phyloP scores from a whole-genome alignment of 2,329 filamentous ascomycete genomes.

The Parastagonospora nodorum region DNA sequence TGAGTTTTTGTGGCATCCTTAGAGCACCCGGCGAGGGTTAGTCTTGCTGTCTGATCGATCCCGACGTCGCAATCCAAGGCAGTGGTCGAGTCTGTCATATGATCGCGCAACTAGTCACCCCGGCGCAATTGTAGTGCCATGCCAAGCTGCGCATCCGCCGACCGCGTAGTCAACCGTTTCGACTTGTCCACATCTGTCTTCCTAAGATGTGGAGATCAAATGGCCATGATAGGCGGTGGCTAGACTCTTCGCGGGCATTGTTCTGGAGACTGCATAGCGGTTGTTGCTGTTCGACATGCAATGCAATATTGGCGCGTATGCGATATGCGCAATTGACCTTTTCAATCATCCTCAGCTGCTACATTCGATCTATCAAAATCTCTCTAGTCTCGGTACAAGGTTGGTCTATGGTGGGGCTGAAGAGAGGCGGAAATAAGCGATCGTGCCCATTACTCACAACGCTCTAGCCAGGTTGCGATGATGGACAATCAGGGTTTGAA shows the following conservation, averaged over 20 bases:
- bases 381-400: not conserved
- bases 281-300: not conserved
- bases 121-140: constrained; percentile 25
- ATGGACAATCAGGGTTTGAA: not conserved
- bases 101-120: constrained; percentile 30
- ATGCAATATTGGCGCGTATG: not conserved
- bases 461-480: not conserved
- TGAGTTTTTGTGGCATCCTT: not conserved
- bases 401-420: not conserved
- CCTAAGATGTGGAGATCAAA: constrained; percentile 6
- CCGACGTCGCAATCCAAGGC: constrained; percentile 27
- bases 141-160: constrained; percentile 25
- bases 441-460: not conserved
- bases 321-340: not conserved
- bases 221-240: constrained; percentile 1
- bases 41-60: constrained; percentile 18
- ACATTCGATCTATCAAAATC: not conserved
- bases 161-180: constrained; percentile 24
- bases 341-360: not conserved
- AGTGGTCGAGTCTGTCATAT: constrained; percentile 40
- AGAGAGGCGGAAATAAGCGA: constrained; percentile 1
- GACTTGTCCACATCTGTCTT: constrained; percentile 16
- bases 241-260: not conserved
- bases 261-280: not conserved
- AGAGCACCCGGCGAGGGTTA: constrained; percentile 13